Evolutionary conservation across 2,329 filamentous ascomycete species (phyloP).

Genomic region (Pseudogymnoascus sp.): DNA sequence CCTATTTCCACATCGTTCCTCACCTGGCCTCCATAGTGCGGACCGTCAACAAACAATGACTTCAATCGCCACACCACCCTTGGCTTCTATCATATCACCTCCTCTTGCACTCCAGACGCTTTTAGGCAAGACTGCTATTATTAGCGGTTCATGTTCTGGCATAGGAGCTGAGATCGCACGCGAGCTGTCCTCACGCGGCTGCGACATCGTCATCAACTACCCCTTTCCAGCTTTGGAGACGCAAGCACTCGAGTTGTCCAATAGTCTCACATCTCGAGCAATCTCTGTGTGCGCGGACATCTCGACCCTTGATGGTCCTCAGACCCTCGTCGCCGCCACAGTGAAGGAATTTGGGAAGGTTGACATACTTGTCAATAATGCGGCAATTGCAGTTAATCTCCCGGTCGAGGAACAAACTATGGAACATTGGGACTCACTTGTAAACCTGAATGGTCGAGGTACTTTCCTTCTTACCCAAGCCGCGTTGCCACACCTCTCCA

Average conservation of each 20-base stretch:
- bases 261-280: slow-evolving; percentile 24
- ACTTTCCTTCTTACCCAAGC: slow-evolving; percentile 36
- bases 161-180: slow-evolving; percentile 39
- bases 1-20: not conserved
- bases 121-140: slow-evolving; percentile 46
- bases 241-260: slow-evolving; percentile 27
- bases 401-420: slow-evolving; percentile 33
- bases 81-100: not conserved
- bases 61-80: not conserved
- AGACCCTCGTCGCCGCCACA: slow-evolving; percentile 30
- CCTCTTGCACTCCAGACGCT: slow-evolving; percentile 31
- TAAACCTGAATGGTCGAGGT: slow-evolving; percentile 36
- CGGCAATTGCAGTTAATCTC: slow-evolving; percentile 33
- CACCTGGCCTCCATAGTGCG: not conserved
- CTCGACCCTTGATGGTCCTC: slow-evolving; percentile 31
- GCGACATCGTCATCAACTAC: slow-evolving; percentile 43
- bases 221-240: slow-evolving; percentile 27
- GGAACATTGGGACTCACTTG: slow-evolving; percentile 33
- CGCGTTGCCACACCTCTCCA: slow-evolving; percentile 32
- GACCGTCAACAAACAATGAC: not conserved
- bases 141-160: slow-evolving; percentile 38
- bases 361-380: slow-evolving; percentile 40
- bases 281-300: slow-evolving; percentile 38
- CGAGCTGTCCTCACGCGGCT: slow-evolving; percentile 39
- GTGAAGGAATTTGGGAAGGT: slow-evolving; percentile 31